Conservation (phyloP, 176 grass and related monocot genomes). For the Calamus simplicifolius region DNA sequence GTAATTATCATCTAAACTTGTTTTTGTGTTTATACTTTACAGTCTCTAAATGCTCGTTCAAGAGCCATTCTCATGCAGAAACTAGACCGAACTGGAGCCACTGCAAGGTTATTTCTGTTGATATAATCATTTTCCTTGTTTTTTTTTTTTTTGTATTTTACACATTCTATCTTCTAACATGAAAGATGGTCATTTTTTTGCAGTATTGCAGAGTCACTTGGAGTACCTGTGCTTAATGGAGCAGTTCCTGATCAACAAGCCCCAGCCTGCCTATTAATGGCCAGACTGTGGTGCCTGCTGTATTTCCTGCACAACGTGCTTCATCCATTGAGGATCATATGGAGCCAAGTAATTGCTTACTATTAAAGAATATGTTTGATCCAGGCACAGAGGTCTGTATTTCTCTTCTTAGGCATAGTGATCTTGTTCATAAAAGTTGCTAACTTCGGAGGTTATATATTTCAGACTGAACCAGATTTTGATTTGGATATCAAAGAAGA, state of each 20-base stretch:
- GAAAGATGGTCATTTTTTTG: too few species aligned
- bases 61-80: slow-evolving; percentile 20
- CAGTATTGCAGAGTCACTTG: slow-evolving; percentile 16
- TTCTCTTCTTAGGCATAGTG: neutral
- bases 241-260: too few species aligned
- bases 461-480: slow-evolving; percentile 20
- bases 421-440: neutral
- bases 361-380: slow-evolving; percentile 21
- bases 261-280: too few species aligned
- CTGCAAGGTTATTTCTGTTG: neutral
- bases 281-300: neutral
- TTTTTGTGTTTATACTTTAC: neutral
- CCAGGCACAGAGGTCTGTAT: slow-evolving; percentile 6
- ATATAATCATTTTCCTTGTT: neutral
- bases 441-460: neutral
- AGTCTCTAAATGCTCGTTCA: slow-evolving; percentile 21
- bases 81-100: slow-evolving; percentile 12
- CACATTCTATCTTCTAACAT: too few species aligned
- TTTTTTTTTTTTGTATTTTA: neutral
- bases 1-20: too few species aligned
- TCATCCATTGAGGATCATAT: neutral
- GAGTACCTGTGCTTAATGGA: slow-evolving; percentile 5
- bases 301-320: neutral
- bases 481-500: slow-evolving; percentile 23
- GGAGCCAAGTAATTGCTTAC: slow-evolving; percentile 7